A percentile compares a stretch with the other conserved stretches of the same genome.
Conservation (phyloP, 2,329 filamentous ascomycete species). For the Blastomyces parvus region DNA sequence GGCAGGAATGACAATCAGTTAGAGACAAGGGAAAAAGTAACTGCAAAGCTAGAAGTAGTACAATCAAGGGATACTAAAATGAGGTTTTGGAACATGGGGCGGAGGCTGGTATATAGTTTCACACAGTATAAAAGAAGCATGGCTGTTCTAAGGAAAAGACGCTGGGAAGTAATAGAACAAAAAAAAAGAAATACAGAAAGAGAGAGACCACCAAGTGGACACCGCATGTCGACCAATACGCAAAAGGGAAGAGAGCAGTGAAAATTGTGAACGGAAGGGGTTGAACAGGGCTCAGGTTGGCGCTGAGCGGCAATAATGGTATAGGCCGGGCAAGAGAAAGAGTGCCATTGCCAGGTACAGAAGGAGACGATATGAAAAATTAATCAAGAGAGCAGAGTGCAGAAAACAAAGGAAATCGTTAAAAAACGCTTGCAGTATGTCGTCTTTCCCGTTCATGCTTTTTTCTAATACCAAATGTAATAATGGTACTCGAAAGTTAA, state of each 20-base stretch:
- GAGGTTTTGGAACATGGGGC: no score
- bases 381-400: background rate
- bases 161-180: background rate
- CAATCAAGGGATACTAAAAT: slow-evolving; percentile 3
- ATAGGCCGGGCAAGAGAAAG: background rate
- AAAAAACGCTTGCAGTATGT: background rate
- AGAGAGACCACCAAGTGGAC: background rate
- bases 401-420: background rate
- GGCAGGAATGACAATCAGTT: background rate
- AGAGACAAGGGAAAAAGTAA: background rate
- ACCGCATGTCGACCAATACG: background rate
- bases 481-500: slow-evolving; percentile 5
- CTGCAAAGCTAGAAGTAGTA: background rate
- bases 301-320: background rate
- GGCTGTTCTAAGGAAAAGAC: background rate
- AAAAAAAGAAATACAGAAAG: background rate
- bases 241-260: background rate
- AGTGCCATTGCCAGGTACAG: background rate
- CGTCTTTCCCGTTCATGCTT: background rate
- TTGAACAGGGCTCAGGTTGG: background rate
- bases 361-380: background rate
- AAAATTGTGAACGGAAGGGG: background rate
- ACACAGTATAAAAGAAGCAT: background rate
- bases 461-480: background rate
- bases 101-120: background rate